Evolutionary conservation across 345 rosid genomes (phyloP), one percentile per base, ranked within the genome.

Genomic region (Luvunga scandens): DNA sequence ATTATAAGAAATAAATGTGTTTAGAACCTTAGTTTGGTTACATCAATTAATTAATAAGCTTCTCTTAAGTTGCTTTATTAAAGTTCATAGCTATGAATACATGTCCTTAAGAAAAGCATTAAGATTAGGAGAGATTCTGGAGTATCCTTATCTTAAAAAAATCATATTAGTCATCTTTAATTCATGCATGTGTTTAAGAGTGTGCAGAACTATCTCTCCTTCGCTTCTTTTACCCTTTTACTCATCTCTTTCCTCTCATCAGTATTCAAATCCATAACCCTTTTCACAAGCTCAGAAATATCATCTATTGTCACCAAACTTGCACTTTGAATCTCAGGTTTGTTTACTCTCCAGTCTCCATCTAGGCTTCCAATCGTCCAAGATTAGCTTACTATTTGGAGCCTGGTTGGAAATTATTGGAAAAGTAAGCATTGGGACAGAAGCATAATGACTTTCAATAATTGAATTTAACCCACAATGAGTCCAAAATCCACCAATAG

Each of bases 381-480:
- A 85, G 33, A 85, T 59, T 36, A 38, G 76, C 79, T 83, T 75
- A 36, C 81, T 57, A 34, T 87, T 87, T 0, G 77, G 75, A 22
- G 64, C 67, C 48, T 85, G 87, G 45, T 87, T 82, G 48, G 33
- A 65, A 25, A 64, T 27, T 31, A 87, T 50, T 4, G 90, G 90
- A 61, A 84, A 85, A 1, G 86, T n/a, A 24, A 84, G 83, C 69
- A 82, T 28, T 3, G 91, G 83, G 38, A 87, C 62, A 7, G 90
- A 88, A 1, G 87, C 78, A 50, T 50, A 79, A 12, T 79, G 77
- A 8, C 79, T 81, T 79, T 88, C 86, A 22, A 73, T 53, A 10
- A 79, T 83, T 0, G 90, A 88, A 64, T 80, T 86, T 75, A 73
- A 79, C 18, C 86, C 85, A 61, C 89, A 86, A 66, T 86, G 90